phyloP scores from a whole-genome alignment of 225 moss, liverwort and hornwort genomes.

The Polytrichum commune region DNA sequence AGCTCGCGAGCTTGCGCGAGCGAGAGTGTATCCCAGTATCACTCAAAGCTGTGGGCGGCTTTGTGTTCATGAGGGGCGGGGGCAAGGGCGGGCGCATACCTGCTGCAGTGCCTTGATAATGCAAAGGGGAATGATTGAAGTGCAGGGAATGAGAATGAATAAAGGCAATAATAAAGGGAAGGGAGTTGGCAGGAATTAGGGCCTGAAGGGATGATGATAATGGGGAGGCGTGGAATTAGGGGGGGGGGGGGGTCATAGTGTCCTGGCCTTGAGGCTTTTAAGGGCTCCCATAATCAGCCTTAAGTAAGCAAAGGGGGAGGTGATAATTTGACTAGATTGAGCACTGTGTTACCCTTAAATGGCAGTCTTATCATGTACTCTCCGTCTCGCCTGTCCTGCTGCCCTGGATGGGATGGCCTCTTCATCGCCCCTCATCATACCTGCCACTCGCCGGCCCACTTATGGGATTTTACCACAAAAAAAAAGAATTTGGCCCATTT shows the following conservation, averaged over 20 bases:
- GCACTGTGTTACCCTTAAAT: slow-evolving; percentile 39
- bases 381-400: slow-evolving; percentile 14
- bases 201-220: slow-evolving; percentile 32
- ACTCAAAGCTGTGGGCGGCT: too few relatives aligned
- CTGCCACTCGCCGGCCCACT: slow-evolving; percentile 30
- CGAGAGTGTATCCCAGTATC: too few relatives aligned
- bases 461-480: not conserved
- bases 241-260: slow-evolving; percentile 4
- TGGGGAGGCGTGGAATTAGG: slow-evolving; percentile 20
- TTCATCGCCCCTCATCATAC: slow-evolving; percentile 57
- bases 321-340: slow-evolving; percentile 54
- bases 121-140: slow-evolving; percentile 26
- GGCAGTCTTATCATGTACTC: slow-evolving; percentile 50
- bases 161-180: slow-evolving; percentile 13
- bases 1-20: too few relatives aligned
- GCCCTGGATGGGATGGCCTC: slow-evolving; percentile 47
- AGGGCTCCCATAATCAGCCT: slow-evolving; percentile 37
- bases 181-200: slow-evolving; percentile 6
- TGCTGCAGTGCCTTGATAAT: slow-evolving; percentile 12
- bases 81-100: slow-evolving; percentile 1
- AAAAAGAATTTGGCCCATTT: not conserved
- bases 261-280: slow-evolving; percentile 27
- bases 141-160: slow-evolving; percentile 14
- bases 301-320: slow-evolving; percentile 29
- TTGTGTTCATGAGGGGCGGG: too few relatives aligned